Evolutionary conservation across 257 asterid species (phyloP).

Genomic region (Eucommia ulmoides): DNA sequence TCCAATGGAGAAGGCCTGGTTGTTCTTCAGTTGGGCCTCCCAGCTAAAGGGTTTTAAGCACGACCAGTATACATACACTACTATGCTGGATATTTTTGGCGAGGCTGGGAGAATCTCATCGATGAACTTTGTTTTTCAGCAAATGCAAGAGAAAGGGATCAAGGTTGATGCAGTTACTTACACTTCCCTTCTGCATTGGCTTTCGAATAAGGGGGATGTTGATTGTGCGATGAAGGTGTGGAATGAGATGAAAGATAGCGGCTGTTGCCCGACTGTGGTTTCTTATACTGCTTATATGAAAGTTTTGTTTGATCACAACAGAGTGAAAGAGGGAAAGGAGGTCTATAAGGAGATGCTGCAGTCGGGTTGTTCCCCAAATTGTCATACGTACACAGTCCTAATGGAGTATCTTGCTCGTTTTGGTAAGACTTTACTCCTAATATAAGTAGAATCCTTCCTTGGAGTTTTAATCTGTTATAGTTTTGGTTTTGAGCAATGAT

Average conservation of each 20-base stretch:
- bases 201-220: constrained; percentile 61
- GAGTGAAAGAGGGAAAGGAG: constrained; percentile 41
- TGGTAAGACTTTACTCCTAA: constrained; percentile 32
- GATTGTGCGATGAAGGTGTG: constrained; percentile 57
- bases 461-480: too few relatives aligned
- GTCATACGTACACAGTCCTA: constrained; percentile 62
- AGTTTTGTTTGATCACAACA: constrained; percentile 52
- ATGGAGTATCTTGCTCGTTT: constrained; percentile 81
- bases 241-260: constrained; percentile 66
- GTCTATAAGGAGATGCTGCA: constrained; percentile 79
- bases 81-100: constrained; percentile 93
- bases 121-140: constrained; percentile 56
- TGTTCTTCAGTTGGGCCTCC: constrained; percentile 85
- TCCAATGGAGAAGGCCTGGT: constrained; percentile 92
- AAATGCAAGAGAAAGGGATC: constrained; percentile 64
- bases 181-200: constrained; percentile 81
- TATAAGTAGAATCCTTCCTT: too few relatives aligned
- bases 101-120: constrained; percentile 75
- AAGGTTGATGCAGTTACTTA: constrained; percentile 71
- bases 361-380: constrained; percentile 59
- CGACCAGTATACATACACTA: constrained; percentile 84
- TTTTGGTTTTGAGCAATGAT: too few relatives aligned
- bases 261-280: constrained; percentile 62
- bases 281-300: constrained; percentile 88
- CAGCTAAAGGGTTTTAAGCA: constrained; percentile 49